Conservation (phyloP, 768 basidiomycete genomes). For the Scleroderma citrinum region DNA sequence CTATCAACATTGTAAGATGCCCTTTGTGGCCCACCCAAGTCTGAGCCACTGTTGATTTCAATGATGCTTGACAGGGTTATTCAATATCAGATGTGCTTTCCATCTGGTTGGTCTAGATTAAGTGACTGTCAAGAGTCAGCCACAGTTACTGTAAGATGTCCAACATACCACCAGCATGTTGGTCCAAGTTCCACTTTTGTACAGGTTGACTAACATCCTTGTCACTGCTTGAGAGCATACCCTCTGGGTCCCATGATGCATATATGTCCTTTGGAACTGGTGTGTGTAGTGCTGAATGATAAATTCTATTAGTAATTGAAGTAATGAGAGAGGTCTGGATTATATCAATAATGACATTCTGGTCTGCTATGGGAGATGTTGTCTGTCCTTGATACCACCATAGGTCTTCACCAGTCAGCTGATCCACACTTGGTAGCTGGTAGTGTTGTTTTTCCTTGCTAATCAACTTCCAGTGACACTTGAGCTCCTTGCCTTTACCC, state of each 20-base stretch:
- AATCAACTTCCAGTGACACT: background rate
- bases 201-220: no score
- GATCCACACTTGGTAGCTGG: background rate
- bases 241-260: slow-evolving; percentile 2
- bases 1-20: no score
- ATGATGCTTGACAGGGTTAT: background rate
- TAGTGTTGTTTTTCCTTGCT: slow-evolving; percentile 1
- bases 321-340: background rate
- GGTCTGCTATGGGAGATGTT: background rate
- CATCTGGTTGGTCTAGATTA: background rate
- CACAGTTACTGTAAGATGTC: no score
- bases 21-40: no score
- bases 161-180: no score
- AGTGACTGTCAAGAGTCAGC: background rate
- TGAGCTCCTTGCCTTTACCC: background rate
- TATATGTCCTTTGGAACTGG: background rate
- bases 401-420: background rate
- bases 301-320: background rate
- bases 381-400: background rate
- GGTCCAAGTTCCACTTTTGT: background rate
- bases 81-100: background rate
- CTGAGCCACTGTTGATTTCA: background rate
- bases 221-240: background rate
- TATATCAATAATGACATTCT: slow-evolving; percentile 1
- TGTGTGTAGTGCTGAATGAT: background rate